These are phyloP conservation scores for Phytophthora aleatoria DNA, from an alignment of 352 stramenopile genomes.

Conservation along the genomic window DNA sequence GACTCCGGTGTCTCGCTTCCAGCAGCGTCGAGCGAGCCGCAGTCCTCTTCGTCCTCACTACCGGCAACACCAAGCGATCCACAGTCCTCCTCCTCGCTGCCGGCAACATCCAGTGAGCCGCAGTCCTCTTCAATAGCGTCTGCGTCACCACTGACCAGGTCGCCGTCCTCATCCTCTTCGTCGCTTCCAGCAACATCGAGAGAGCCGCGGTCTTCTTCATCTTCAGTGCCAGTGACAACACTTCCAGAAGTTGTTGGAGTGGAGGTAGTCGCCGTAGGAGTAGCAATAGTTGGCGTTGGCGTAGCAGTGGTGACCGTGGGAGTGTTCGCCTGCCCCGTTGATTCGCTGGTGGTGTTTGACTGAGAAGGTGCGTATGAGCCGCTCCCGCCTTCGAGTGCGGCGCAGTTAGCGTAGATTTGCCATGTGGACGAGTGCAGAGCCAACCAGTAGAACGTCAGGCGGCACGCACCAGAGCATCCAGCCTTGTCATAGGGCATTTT, in stretches of 20 bases:
- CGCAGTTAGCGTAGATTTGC: slow-evolving; percentile 52
- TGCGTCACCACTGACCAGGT: slow-evolving; percentile 1
- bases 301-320: slow-evolving; percentile 17
- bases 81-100: slow-evolving; percentile 18
- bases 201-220: slow-evolving; percentile 19
- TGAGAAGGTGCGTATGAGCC: slow-evolving; percentile 17
- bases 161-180: slow-evolving; percentile 15
- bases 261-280: slow-evolving; percentile 4
- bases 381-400: slow-evolving; percentile 27
- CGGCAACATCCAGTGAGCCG: slow-evolving; percentile 21
- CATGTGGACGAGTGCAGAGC: slow-evolving; percentile 49
- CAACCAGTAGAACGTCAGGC: slow-evolving; percentile 47
- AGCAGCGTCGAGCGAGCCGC: slow-evolving; percentile 11
- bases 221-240: slow-evolving; percentile 3
- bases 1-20: slow-evolving; percentile 2
- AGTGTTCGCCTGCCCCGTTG: slow-evolving; percentile 11
- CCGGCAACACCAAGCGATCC: slow-evolving; percentile 20
- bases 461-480: slow-evolving; percentile 33
- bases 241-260: slow-evolving; percentile 1
- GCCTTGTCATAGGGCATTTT: slow-evolving; percentile 43
- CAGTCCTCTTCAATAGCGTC: slow-evolving; percentile 22
- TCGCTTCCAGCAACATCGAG: slow-evolving; percentile 24
- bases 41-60: slow-evolving; percentile 17
- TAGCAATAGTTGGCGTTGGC: slow-evolving; percentile 5
- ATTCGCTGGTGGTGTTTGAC: slow-evolving; percentile 20